Evolutionary conservation across 768 basidiomycete genomes (phyloP).

Genomic region (Trametopsis cervina): DNA sequence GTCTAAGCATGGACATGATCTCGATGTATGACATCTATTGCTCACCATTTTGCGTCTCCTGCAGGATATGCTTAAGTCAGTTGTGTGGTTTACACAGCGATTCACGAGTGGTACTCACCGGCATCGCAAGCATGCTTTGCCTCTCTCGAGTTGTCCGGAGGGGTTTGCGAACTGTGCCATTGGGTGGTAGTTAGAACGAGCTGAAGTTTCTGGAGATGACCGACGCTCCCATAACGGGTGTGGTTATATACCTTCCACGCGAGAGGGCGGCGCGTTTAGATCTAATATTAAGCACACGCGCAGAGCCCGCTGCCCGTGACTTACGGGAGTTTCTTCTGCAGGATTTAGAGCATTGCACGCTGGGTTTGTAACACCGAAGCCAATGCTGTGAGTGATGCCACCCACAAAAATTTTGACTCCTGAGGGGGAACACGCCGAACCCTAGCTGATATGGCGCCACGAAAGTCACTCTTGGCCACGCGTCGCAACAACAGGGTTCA

Average conservation of each 20-base stretch:
- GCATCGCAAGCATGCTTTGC: conserved; percentile 47
- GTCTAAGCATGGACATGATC: neutral
- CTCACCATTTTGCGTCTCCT: conserved; percentile 46
- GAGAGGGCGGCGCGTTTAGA: too few species aligned
- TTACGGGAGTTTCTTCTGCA: neutral
- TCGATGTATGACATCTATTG: neutral
- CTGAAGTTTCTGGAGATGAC: neutral
- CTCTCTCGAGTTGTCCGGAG: conserved; percentile 30
- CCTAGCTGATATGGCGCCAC: too few species aligned
- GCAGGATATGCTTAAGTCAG: too few species aligned
- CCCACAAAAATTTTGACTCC: too few species aligned
- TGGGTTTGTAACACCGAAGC: neutral
- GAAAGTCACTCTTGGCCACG: too few species aligned
- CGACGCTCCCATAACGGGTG: neutral
- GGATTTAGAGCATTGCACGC: neutral
- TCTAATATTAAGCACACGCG: too few species aligned
- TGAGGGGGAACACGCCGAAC: too few species aligned
- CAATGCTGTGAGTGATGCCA: too few species aligned
- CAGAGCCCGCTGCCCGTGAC: neutral
- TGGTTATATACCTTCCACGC: too few species aligned
- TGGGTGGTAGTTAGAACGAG: neutral
- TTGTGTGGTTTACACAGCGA: too few species aligned
- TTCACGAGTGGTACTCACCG: conserved; percentile 33
- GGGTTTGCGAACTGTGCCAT: conserved; percentile 15
- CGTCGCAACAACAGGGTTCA: too few species aligned